Evolutionary conservation across 768 basidiomycete species (phyloP).

Genomic region (Suillus fuscotomentosus): DNA sequence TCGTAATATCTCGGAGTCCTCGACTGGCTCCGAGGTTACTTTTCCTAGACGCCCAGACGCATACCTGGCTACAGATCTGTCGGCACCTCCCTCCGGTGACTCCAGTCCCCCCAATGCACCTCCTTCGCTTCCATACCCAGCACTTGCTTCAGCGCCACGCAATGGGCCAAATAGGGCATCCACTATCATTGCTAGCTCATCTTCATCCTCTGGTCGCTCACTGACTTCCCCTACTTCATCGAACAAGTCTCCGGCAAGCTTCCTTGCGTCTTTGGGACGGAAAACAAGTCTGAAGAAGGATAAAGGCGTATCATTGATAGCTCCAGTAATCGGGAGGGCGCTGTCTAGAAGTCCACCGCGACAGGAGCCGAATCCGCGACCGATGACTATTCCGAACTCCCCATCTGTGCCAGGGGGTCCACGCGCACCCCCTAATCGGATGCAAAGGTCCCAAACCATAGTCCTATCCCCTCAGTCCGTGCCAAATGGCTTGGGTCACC

Average conservation of each 20-base stretch:
- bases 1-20: constrained; percentile 68
- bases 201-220: constrained; percentile 49
- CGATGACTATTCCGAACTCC: constrained; percentile 28
- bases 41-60: constrained; percentile 83
- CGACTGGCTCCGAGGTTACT: constrained; percentile 72
- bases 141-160: constrained; percentile 45
- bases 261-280: constrained; percentile 74
- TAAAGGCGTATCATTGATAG: constrained; percentile 21
- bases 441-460: constrained; percentile 68
- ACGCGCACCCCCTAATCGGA: constrained; percentile 61
- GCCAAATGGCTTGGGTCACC: constrained; percentile 14
- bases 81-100: constrained; percentile 45
- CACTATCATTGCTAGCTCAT: constrained; percentile 35
- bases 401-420: constrained; percentile 75
- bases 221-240: constrained; percentile 39
- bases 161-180: constrained; percentile 27
- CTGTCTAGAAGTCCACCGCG: constrained; percentile 38
- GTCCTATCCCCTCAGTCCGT: constrained; percentile 38
- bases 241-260: constrained; percentile 51
- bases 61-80: constrained; percentile 72
- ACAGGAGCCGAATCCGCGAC: constrained; percentile 29
- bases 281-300: constrained; percentile 57
- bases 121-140: constrained; percentile 73
- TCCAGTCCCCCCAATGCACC: constrained; percentile 52
- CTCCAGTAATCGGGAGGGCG: constrained; percentile 33